phyloP scores from a whole-genome alignment of 1,284 basidiomycete species.

The Vanrija pseudolonga region DNA sequence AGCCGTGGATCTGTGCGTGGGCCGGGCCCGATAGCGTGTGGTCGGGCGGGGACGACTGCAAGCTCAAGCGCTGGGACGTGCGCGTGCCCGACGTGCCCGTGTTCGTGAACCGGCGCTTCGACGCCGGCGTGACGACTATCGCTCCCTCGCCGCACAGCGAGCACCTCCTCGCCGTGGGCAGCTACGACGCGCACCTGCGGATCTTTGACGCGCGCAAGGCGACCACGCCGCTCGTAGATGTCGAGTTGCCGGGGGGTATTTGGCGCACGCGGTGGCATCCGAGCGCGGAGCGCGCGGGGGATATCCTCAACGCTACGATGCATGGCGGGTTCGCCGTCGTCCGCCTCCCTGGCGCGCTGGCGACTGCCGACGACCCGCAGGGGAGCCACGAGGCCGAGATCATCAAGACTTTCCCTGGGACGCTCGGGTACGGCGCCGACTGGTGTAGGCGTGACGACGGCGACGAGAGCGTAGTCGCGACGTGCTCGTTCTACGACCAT shows the following conservation, averaged over 20 bases:
- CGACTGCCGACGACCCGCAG: constrained; percentile 6
- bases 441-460: constrained; percentile 63
- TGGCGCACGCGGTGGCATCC: constrained; percentile 99
- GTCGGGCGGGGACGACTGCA: constrained; percentile 91
- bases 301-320: constrained; percentile 91
- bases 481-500: constrained; percentile 97
- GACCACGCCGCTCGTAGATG: constrained; percentile 57
- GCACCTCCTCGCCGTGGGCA: constrained; percentile 83
- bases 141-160: constrained; percentile 76
- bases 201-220: constrained; percentile 80
- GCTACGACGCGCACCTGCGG: constrained; percentile 79
- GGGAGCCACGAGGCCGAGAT: constrained; percentile 40
- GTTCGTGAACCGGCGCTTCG: constrained; percentile 75
- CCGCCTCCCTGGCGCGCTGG: constrained; percentile 49
- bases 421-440: constrained; percentile 90
- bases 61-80: constrained; percentile 86
- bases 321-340: constrained; percentile 92
- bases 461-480: constrained; percentile 63
- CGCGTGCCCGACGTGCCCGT: constrained; percentile 63
- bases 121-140: constrained; percentile 88
- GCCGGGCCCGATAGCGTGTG: constrained; percentile 80
- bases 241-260: constrained; percentile 80
- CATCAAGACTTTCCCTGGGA: constrained; percentile 68
- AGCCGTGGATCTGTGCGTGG: constrained; percentile 92
- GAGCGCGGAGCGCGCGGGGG: constrained; percentile 55